Evolutionary conservation across 495 filamentous ascomycete genomes (phyloP).

Genomic region (Glonium stellatum): DNA sequence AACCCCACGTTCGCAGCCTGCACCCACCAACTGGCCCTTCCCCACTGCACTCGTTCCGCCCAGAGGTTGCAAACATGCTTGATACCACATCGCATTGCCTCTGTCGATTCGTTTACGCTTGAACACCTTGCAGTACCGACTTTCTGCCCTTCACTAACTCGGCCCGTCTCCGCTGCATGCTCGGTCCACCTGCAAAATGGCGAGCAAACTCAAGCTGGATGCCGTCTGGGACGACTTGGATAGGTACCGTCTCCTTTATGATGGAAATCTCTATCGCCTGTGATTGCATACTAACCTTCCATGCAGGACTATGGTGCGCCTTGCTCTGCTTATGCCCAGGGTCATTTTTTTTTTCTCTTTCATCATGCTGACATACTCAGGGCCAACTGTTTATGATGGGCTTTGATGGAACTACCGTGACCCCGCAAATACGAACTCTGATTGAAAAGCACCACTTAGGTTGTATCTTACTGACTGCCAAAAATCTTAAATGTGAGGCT

Average conservation of each 20-base stretch:
- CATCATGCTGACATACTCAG: slow-evolving; percentile 18
- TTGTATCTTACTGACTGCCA: slow-evolving; percentile 76
- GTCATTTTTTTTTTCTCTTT: background rate
- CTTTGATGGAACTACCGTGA: slow-evolving; percentile 84
- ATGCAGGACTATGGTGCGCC: slow-evolving; percentile 30
- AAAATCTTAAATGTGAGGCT: slow-evolving; percentile 79
- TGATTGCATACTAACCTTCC: slow-evolving; percentile 14
- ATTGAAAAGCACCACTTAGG: slow-evolving; percentile 81
- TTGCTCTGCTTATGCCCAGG: background rate
- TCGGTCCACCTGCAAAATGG: slow-evolving; percentile 17
- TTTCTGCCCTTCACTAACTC: background rate
- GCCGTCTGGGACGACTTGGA: slow-evolving; percentile 64
- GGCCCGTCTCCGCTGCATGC: background rate
- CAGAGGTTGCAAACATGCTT: slow-evolving; percentile 2
- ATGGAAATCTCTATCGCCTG: slow-evolving; percentile 5
- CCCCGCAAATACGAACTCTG: slow-evolving; percentile 72
- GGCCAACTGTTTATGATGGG: slow-evolving; percentile 95
- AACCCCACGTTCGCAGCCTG: slow-evolving; percentile 1
- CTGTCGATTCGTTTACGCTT: background rate
- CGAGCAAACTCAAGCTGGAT: slow-evolving; percentile 47
- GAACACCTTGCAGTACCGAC: background rate
- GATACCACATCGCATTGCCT: slow-evolving; percentile 3
- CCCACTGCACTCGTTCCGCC: background rate
- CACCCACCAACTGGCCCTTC: background rate
- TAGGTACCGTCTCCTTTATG: slow-evolving; percentile 30